Conservation (phyloP, 1,284 basidiomycete genomes). For the Hypsizygus ulmarius region DNA sequence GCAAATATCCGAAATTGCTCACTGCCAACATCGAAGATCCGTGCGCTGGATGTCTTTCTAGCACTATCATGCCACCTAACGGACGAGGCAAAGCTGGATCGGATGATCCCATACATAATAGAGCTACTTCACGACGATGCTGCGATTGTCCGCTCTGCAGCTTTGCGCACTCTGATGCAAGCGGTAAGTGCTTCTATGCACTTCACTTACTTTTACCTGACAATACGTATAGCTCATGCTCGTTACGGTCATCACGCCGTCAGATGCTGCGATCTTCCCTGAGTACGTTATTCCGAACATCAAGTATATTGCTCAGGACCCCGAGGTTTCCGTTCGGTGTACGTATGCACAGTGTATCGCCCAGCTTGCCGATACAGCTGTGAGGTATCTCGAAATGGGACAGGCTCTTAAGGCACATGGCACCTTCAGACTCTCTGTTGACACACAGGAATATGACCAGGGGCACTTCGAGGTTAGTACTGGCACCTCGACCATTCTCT, state of each 20-base stretch:
- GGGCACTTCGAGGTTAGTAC: conserved; percentile 66
- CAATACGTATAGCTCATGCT: conserved; percentile 66
- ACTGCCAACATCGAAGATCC: conserved; percentile 84
- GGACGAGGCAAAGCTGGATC: conserved; percentile 94
- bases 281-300: conserved; percentile 96
- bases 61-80: conserved; percentile 82
- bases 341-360: conserved; percentile 89
- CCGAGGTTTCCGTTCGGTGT: conserved; percentile 85
- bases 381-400: conserved; percentile 87
- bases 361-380: conserved; percentile 79
- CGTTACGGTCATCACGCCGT: conserved; percentile 86
- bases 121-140: conserved; percentile 86
- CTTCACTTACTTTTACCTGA: conserved; percentile 1
- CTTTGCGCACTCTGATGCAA: conserved; percentile 81
- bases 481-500: conserved; percentile 2
- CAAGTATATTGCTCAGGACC: conserved; percentile 77
- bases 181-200: conserved; percentile 51
- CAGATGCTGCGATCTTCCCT: conserved; percentile 83
- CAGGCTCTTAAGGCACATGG: conserved; percentile 87
- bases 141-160: conserved; percentile 76
- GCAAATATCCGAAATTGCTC: conserved; percentile 90
- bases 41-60: conserved; percentile 85
- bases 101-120: conserved; percentile 90
- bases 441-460: conserved; percentile 72
- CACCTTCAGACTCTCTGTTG: conserved; percentile 61